These are phyloP conservation scores for Fennellomyces sp. DNA, from an alignment of 371 early-diverging fungal species.

Conservation along the genomic window DNA sequence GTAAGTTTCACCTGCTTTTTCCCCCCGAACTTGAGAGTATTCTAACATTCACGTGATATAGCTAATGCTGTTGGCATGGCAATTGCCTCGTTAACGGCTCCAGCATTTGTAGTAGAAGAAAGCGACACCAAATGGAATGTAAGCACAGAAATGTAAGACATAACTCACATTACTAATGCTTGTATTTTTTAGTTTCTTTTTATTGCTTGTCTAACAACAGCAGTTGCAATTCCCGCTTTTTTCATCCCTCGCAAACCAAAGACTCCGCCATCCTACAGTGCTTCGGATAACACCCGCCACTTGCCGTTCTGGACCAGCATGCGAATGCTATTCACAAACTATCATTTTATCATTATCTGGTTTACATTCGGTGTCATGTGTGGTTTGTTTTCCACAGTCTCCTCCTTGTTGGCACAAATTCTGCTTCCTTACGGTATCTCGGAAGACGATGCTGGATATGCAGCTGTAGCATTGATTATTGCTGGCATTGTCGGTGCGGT, in stretches of 20 bases:
- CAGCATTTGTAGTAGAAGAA: conserved; percentile 28
- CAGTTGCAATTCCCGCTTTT: conserved; percentile 45
- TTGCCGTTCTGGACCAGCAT: conserved; percentile 48
- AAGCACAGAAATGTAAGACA: background rate
- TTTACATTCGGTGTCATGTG: conserved; percentile 58
- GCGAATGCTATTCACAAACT: conserved; percentile 50
- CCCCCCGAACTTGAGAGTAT: background rate
- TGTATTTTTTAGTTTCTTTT: conserved; percentile 31
- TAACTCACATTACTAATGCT: background rate
- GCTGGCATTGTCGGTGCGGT: conserved; percentile 60
- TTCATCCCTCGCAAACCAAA: conserved; percentile 58
- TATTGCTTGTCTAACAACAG: conserved; percentile 46
- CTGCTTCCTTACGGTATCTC: conserved; percentile 62
- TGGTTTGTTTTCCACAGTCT: conserved; percentile 66
- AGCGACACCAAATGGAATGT: background rate
- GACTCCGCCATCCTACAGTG: conserved; percentile 58
- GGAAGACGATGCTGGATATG: conserved; percentile 60
- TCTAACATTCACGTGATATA: conserved; percentile 8
- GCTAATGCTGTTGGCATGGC: conserved; percentile 54
- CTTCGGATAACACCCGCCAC: conserved; percentile 27
- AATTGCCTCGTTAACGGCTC: conserved; percentile 40
- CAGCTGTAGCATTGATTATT: conserved; percentile 58
- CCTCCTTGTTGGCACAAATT: conserved; percentile 64
- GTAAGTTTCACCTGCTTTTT: conserved; percentile 20
- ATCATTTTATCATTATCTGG: conserved; percentile 58